phyloP scores from a whole-genome alignment of 2,329 filamentous ascomycete genomes.

The Cladosporium velox region DNA sequence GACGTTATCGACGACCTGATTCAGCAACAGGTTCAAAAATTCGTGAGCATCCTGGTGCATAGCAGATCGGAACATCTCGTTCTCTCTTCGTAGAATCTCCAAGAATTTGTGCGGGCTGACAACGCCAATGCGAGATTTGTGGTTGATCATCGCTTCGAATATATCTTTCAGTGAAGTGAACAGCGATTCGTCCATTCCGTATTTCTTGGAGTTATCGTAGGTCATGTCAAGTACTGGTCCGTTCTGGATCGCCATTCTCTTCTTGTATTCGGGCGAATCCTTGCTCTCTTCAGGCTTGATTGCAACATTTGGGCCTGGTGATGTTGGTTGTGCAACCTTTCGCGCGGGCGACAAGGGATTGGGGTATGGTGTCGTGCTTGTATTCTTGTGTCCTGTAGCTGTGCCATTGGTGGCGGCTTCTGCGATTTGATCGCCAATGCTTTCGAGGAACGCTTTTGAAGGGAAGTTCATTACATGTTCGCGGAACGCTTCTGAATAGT shows the following conservation, averaged over 20 bases:
- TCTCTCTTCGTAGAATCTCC: constrained; percentile 88
- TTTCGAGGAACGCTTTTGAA: constrained; percentile 67
- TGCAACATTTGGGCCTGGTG: constrained; percentile 55
- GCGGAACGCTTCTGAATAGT: constrained; percentile 92
- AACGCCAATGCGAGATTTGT: constrained; percentile 80
- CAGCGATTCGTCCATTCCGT: constrained; percentile 91
- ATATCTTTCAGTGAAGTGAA: constrained; percentile 96
- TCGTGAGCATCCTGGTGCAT: constrained; percentile 99
- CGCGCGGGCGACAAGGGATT: constrained; percentile 37
- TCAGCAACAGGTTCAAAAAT: constrained; percentile 91
- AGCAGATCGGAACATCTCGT: constrained; percentile 94
- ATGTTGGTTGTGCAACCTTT: constrained; percentile 56
- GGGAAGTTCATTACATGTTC: constrained; percentile 94
- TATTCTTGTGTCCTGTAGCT: constrained; percentile 38
- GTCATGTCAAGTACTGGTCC: constrained; percentile 85
- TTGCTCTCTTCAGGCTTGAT: constrained; percentile 85
- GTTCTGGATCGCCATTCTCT: constrained; percentile 87
- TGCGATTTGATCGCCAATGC: constrained; percentile 52
- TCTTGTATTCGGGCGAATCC: constrained; percentile 95
- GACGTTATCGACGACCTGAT: constrained; percentile 91
- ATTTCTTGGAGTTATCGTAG: constrained; percentile 74
- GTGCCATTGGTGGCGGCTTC: constrained; percentile 27
- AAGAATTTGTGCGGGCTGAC: constrained; percentile 90
- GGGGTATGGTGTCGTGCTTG: constrained; percentile 40
- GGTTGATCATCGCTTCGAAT: constrained; percentile 84